Evolutionary conservation across 768 basidiomycete genomes (phyloP), one percentile per base, ranked within the genome.

Genomic region (Trichaptum fuscoviolaceum): DNA sequence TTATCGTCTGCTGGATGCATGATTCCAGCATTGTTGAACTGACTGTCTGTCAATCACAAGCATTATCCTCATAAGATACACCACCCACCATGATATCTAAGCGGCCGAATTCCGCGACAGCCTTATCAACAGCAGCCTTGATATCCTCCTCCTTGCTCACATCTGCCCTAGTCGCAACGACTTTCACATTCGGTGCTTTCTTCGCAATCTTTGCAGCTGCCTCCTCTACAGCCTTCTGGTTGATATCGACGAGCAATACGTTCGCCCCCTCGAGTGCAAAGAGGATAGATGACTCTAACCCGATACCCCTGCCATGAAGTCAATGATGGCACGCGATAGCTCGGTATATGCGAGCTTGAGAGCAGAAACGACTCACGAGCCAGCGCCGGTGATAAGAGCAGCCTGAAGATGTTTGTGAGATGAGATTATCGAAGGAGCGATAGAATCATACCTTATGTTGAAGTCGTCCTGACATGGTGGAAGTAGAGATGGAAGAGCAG

Each of bases 21-120:
- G 73, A 99, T 96, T n/a, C 96, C 96, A 59, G 92, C 95, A 73
- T 97, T 97, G 76, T 97, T 97, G 77, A 96, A 97, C 95, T 96
- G 67, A 17, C n/a, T 52, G 67, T 58, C 30, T 25, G 61, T 52
- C 27, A 64, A 20, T 65, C 24, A 62, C 60, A 25, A 23, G 25
- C 1, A 4, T 26, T 52, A 58, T 17, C 63, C 24, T 25, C 27
- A 26, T 36, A 57, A 9, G 9, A 9, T 58, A 9, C 4, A 9
- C 7, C 30, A 72, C 84, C 71, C 73, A 96, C 95, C 91, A 99
- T 92, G 68, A 99, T 80, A 75, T 99, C 97, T 71, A 99, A 81
- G 66, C 97, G 82, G n/a, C 97, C 97, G 76, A 95, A 97, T 71
- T 88, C 84, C 67, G 85, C 80, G 64, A 97, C 88, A 0, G 96